These are phyloP conservation scores for Seiridium cupressi DNA, from an alignment of 2,329 filamentous ascomycete genomes.

Conservation along the genomic window DNA sequence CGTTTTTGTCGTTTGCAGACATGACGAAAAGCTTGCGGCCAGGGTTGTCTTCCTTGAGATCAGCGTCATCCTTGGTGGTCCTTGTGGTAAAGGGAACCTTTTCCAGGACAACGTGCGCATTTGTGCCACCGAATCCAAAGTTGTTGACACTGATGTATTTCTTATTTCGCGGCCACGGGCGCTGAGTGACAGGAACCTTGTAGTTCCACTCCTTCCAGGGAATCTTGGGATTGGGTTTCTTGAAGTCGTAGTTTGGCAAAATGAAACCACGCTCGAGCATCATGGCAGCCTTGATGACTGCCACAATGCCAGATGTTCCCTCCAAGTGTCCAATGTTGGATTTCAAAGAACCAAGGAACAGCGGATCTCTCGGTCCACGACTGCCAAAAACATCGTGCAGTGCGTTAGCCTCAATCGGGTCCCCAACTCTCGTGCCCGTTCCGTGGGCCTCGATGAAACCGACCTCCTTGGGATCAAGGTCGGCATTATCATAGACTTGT, in stretches of 20 bases:
- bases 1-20: constrained; percentile 37
- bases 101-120: constrained; percentile 18
- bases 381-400: constrained; percentile 43
- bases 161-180: constrained; percentile 47
- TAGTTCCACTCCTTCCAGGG: constrained; percentile 49
- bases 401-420: constrained; percentile 52
- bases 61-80: constrained; percentile 27
- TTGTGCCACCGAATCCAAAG: constrained; percentile 20
- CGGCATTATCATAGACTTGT: constrained; percentile 38
- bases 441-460: constrained; percentile 53
- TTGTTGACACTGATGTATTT: constrained; percentile 40
- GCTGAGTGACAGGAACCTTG: constrained; percentile 39
- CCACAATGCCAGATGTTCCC: constrained; percentile 48
- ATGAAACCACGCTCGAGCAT: constrained; percentile 51
- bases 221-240: constrained; percentile 46
- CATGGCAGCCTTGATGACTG: constrained; percentile 49
- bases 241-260: constrained; percentile 48
- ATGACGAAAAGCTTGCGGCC: constrained; percentile 40
- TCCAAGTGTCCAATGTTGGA: constrained; percentile 53
- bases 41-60: constrained; percentile 27
- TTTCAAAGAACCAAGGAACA: constrained; percentile 48
- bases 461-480: constrained; percentile 35
- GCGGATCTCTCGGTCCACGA: constrained; percentile 36
- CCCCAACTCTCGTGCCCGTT: constrained; percentile 54
- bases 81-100: constrained; percentile 31